phyloP scores from a whole-genome alignment of 805 yeast genomes.

The Wickerhamiella sergipiensis region DNA sequence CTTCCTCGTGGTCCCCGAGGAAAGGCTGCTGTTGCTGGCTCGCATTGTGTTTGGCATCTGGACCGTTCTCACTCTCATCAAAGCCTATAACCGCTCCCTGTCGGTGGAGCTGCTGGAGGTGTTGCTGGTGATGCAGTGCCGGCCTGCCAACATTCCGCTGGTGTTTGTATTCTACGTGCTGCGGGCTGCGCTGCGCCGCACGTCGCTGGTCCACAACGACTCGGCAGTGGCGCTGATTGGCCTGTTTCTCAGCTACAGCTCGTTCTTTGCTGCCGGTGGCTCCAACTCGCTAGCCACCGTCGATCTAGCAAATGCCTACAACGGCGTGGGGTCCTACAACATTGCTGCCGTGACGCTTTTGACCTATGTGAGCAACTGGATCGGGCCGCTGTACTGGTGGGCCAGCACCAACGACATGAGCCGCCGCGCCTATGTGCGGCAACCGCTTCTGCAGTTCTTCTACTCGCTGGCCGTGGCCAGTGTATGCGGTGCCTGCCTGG shows the following conservation, averaged over 20 bases:
- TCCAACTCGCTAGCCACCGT: conserved; percentile 87
- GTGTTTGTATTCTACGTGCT: conserved; percentile 28
- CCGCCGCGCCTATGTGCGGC: not conserved
- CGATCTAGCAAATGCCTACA: conserved; percentile 83
- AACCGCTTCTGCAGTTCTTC: conserved; percentile 23
- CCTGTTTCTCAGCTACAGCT: conserved; percentile 52
- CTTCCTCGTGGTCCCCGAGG: conserved; percentile 16
- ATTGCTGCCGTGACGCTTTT: conserved; percentile 59
- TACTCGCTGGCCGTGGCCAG: conserved; percentile 9
- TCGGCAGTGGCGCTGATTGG: conserved; percentile 18
- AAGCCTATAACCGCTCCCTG: not conserved
- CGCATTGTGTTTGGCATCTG: conserved; percentile 5
- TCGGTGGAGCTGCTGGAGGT: conserved; percentile 2
- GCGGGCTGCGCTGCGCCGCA: conserved; percentile 9
- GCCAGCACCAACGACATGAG: conserved; percentile 30
- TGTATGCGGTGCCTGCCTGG: conserved; percentile 42
- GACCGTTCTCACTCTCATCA: conserved; percentile 6
- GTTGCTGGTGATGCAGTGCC: conserved; percentile 41
- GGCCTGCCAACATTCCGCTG: conserved; percentile 42
- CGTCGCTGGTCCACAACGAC: not conserved
- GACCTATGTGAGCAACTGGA: conserved; percentile 74
- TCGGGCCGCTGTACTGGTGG: conserved; percentile 74
- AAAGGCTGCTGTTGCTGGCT: conserved; percentile 8
- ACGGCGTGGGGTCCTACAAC: conserved; percentile 65
- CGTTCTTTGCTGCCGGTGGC: conserved; percentile 79